Evolutionary conservation across 1,139 yeast species (phyloP), one percentile per base, ranked within the genome.

Genomic region (Insectozyma bohioensis): DNA sequence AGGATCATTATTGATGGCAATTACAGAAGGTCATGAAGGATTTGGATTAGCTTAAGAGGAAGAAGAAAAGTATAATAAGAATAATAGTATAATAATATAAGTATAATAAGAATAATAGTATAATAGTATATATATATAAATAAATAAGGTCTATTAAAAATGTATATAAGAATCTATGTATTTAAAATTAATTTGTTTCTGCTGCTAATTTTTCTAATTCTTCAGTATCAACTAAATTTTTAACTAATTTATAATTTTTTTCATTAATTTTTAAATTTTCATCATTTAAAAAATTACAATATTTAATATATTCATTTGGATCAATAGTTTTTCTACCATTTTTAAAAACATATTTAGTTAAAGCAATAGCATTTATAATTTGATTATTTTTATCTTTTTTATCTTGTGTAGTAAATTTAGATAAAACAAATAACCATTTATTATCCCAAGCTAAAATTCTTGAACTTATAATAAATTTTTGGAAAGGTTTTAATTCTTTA

Each of bases 21-120:
- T 94, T 12, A 85, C 90, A 17, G 98, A 92, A 58, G 98, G 98
- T 11, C 85, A 85, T 51, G 97, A 86, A 66, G 98, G 98, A 5
- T 94, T 94, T 63, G 98, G 97, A 5, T 75, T 85, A 54, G 94
- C 90, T 5, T 69, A 39, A 25, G 9, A 17, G 9, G 18, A 13
- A n/a, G n/a, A n/a, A n/a, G n/a, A n/a, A n/a, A n/a, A n/a, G n/a
- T n/a, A 20, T 8, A 5, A 12, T 24, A 8, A 8, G 15, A 14
- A 11, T 24, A 24, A 4, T n/a, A 14, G 3, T 20, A 3, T 4
- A 12, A 11, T 13, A 13, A 20, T 34, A 11, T 30, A 18, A n/a
- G n/a, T n/a, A 20, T 8, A 5, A 12, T 24, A 8, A 8, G 15
- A 14, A 11, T 24, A 24, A 4, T n/a, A 14, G 3, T 20, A 3